Evolutionary conservation across 2,329 filamentous ascomycete genomes (phyloP).

Genomic region (Calonectria fujianensis): DNA sequence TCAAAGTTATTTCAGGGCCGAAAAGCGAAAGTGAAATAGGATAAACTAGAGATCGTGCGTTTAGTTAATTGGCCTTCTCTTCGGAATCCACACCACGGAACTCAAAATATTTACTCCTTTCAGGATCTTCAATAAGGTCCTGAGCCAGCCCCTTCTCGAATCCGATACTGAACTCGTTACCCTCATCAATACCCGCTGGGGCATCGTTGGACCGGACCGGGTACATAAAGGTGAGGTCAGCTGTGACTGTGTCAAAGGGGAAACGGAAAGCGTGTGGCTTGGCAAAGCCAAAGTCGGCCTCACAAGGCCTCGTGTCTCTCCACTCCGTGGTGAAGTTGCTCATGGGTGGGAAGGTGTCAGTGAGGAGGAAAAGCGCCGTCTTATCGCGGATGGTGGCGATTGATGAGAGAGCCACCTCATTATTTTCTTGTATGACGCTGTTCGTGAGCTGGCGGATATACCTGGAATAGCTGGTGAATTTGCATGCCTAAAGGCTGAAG

Average conservation of each 20-base stretch:
- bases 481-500: neutral
- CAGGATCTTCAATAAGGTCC: constrained; percentile 1
- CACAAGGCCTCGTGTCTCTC: neutral
- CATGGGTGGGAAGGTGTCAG: neutral
- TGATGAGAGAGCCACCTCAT: neutral
- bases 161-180: constrained; percentile 4
- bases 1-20: too few relatives aligned
- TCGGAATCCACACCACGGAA: neutral
- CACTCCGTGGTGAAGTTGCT: constrained; percentile 16
- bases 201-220: neutral
- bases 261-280: neutral
- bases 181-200: constrained; percentile 1
- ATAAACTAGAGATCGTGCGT: too few relatives aligned
- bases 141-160: constrained; percentile 3
- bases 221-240: neutral
- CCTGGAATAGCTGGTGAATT: neutral
- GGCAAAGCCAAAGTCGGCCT: constrained; percentile 9
- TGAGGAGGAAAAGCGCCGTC: constrained; percentile 1
- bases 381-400: neutral
- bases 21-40: too few relatives aligned
- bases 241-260: constrained; percentile 5
- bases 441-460: constrained; percentile 14
- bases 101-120: constrained; percentile 7
- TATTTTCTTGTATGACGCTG: neutral
- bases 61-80: neutral